Evolutionary conservation across 352 stramenopile species (phyloP).

Genomic region (Blastocystis sp.): DNA sequence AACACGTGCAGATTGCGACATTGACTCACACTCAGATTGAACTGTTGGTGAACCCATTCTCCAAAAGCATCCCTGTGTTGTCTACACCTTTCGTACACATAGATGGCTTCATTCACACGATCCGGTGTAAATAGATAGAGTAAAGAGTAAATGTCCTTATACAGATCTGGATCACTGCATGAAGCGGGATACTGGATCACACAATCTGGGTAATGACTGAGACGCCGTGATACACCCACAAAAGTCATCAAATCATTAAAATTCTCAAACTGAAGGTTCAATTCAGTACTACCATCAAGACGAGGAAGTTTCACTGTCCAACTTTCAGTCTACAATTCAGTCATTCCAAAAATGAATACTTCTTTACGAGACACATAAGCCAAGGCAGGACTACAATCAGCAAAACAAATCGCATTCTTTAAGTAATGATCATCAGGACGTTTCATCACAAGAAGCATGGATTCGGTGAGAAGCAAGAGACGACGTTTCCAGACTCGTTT

Average conservation of each 20-base stretch:
- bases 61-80: neutral
- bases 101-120: neutral
- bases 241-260: slow-evolving; percentile 63
- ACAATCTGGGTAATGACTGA: neutral
- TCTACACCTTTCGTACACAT: neutral
- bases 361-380: slow-evolving; percentile 23
- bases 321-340: neutral
- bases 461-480: slow-evolving; percentile 18
- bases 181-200: neutral
- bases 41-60: neutral
- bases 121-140: slow-evolving; percentile 25
- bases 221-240: neutral
- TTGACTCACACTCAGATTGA: slow-evolving; percentile 18
- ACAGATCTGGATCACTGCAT: slow-evolving; percentile 8
- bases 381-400: neutral
- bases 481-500: slow-evolving; percentile 44
- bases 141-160: slow-evolving; percentile 13
- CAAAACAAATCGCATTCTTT: slow-evolving; percentile 14
- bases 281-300: neutral
- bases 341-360: neutral
- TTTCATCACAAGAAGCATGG: slow-evolving; percentile 57
- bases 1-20: slow-evolving; percentile 48
- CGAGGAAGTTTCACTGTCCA: neutral
- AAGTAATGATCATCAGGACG: slow-evolving; percentile 60
- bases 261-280: slow-evolving; percentile 1